Percentiles rank a stretch among this genome's conserved stretches.
Conservation (phyloP, 768 basidiomycete species). For the Fistulinella prunicolor region DNA sequence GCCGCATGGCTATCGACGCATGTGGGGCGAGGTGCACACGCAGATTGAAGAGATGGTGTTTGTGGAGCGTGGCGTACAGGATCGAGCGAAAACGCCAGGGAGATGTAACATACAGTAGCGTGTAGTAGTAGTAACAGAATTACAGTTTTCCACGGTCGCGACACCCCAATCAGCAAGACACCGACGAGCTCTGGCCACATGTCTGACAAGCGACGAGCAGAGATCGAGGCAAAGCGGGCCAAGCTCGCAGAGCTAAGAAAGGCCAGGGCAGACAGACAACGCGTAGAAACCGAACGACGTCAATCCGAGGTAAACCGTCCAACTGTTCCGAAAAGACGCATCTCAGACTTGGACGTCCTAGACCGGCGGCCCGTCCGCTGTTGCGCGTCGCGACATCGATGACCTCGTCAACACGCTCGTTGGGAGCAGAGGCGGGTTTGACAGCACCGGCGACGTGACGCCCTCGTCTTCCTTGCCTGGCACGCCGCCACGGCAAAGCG, state of each 20-base stretch:
- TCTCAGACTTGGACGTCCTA: conserved; percentile 13
- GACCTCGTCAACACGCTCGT: conserved; percentile 65
- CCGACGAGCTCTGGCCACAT: conserved; percentile 32
- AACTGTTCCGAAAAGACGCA: neutral
- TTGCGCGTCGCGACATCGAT: conserved; percentile 58
- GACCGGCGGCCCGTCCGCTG: conserved; percentile 40
- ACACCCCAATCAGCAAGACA: neutral
- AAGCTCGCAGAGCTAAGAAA: conserved; percentile 84
- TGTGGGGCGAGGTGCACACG: neutral
- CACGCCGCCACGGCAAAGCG: conserved; percentile 52
- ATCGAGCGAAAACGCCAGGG: neutral
- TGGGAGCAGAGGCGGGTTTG: conserved; percentile 41
- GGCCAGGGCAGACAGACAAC: conserved; percentile 69
- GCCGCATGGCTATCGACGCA: neutral
- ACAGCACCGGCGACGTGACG: conserved; percentile 59
- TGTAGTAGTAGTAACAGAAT: neutral
- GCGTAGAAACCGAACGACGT: conserved; percentile 44
- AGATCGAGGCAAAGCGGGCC: conserved; percentile 87
- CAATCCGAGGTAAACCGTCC: conserved; percentile 23
- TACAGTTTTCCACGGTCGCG: conserved; percentile 19
- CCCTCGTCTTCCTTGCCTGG: conserved; percentile 72
- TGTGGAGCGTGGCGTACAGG: neutral
- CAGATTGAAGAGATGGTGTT: neutral
- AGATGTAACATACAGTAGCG: neutral
- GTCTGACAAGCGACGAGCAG: conserved; percentile 73